Base-by-base conservation (phyloP, 2,329 filamentous ascomycete genomes). In the Ascochyta viciae-villosae region DNA sequence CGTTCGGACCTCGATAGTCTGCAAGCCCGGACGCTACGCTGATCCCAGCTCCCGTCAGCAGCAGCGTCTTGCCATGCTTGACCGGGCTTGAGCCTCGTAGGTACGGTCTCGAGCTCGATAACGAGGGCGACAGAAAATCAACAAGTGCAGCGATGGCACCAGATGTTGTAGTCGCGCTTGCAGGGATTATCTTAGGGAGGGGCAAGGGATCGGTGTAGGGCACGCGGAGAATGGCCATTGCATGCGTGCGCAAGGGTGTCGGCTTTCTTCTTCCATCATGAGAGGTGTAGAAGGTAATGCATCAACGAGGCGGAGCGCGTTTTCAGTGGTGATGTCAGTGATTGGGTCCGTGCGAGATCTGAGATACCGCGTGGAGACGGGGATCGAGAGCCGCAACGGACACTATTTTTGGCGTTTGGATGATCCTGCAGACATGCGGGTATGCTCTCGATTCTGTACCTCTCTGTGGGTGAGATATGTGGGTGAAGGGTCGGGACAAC, bases 21-120 rank as follows among this genome's bases (percentile, higher is more conserved):
- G 94, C 90, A 29, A 99, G 83, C 0, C 95, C 95, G 10, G 92
- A 96, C 4, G 93, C 91, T 8, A 98, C 94, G 1, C 92, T 96
- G 46, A 99, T 90, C 3, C 95, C 95, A 3, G 95, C 95, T 10
- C 95, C 95, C 0, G 93, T 88, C 37, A 91, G 79, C 15, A 91
- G 77, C 26, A 90, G 81, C 0, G 87, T 87, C 60, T 88, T 78
- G 82, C 9, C 82, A 83, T 24, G 76, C 76, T 33, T 48, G 8
- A 54, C 45, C 4, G 40, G 52, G 3, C 41, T 37, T 7, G 58
- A 58, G 13, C 58, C 44, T 6, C 47, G 46, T 6, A 61, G 37
- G 12, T 56, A 54, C 4, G 50, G 42, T 13, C 52, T 54, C 15
- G 44, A 39, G 65, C 50, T 51, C 1, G 35, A 42, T 22, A 61